Conservation (phyloP, 371 early-diverging fungal genomes). For the Apophysomyces trapeziformis region DNA sequence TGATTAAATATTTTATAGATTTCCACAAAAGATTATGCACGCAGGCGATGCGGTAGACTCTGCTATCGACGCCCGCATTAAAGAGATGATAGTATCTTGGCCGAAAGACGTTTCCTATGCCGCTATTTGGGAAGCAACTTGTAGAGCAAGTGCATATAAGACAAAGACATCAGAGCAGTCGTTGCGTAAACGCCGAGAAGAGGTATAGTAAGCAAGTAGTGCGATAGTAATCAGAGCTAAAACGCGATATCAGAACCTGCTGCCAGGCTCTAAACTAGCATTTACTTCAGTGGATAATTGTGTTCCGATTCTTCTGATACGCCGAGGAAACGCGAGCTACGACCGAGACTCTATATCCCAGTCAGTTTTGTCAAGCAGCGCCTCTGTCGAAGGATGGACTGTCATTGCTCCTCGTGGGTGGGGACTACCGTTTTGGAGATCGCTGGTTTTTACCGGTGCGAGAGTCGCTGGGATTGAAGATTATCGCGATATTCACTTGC, state of each 20-base stretch:
- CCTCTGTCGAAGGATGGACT: constrained; percentile 74
- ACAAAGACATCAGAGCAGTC: constrained; percentile 61
- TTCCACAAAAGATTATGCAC: constrained; percentile 74
- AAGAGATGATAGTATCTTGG: constrained; percentile 58
- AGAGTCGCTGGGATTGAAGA: constrained; percentile 73
- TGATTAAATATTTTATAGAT: constrained; percentile 39
- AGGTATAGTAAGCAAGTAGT: constrained; percentile 32
- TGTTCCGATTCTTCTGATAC: constrained; percentile 83
- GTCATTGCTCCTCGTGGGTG: constrained; percentile 82
- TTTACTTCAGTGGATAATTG: constrained; percentile 57
- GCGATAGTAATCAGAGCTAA: neutral
- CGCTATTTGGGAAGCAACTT: constrained; percentile 63
- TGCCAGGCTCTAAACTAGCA: constrained; percentile 75
- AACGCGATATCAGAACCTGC: constrained; percentile 4
- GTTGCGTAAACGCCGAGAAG: constrained; percentile 70
- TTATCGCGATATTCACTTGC: constrained; percentile 59
- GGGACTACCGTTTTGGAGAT: constrained; percentile 88
- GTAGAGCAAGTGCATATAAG: constrained; percentile 43
- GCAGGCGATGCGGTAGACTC: constrained; percentile 40
- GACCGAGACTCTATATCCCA: neutral
- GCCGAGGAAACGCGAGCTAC: constrained; percentile 54
- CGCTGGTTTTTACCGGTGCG: constrained; percentile 88
- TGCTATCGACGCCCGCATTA: constrained; percentile 23
- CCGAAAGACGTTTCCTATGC: constrained; percentile 59
- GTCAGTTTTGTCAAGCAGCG: constrained; percentile 5